These are phyloP conservation scores for Ceratobasidium sp. DNA, from an alignment of 1,284 basidiomycete genomes.

Conservation along the genomic window DNA sequence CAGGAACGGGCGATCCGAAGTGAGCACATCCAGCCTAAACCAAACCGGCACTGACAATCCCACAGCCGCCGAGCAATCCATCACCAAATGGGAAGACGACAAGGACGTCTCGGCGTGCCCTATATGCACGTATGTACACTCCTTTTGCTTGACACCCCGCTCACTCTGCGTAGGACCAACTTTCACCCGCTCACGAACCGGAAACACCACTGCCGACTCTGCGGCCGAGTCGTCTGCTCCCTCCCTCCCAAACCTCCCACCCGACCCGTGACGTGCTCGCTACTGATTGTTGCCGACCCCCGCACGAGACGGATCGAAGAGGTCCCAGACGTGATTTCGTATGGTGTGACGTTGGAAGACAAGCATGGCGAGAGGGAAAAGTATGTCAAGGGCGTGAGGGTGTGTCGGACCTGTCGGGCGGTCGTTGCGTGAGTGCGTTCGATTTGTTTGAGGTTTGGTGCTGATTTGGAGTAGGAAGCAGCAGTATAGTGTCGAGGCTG, in stretches of 20 bases:
- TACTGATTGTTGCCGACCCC: constrained; percentile 80
- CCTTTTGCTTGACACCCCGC: background rate
- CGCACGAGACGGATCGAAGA: constrained; percentile 79
- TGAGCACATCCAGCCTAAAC: constrained; percentile 36
- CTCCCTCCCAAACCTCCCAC: constrained; percentile 79
- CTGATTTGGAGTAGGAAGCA: constrained; percentile 61
- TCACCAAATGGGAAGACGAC: constrained; percentile 96
- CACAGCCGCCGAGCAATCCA: constrained; percentile 83
- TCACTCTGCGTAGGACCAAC: constrained; percentile 58
- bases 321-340: constrained; percentile 82
- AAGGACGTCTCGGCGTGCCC: constrained; percentile 76
- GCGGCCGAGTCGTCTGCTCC: constrained; percentile 91
- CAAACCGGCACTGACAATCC: background rate
- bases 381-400: constrained; percentile 80
- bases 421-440: constrained; percentile 68
- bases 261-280: constrained; percentile 71
- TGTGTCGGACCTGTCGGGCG: constrained; percentile 82
- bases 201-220: constrained; percentile 96
- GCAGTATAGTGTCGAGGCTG: constrained; percentile 77
- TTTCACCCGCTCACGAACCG: constrained; percentile 91
- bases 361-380: constrained; percentile 66
- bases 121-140: constrained; percentile 74
- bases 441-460: background rate
- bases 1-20: constrained; percentile 44
- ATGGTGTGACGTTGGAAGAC: constrained; percentile 64